Conservation (phyloP, 108 stramenopile species). For the Cylindrotheca closterium region DNA sequence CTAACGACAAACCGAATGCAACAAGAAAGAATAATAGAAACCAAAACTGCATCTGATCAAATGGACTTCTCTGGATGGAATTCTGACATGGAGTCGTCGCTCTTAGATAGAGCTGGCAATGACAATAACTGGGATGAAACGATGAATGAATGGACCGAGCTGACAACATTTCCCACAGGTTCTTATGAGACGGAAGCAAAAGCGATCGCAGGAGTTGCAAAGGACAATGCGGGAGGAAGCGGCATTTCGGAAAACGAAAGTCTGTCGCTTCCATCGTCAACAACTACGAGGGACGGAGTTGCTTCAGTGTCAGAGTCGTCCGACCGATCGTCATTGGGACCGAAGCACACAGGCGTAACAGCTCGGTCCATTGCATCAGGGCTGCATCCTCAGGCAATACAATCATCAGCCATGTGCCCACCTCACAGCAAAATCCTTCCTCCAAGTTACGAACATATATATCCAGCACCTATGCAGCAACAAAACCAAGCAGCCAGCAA, state of each 20-base stretch:
- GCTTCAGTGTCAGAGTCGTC: slow-evolving; percentile 1
- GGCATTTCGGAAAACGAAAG: too few species aligned
- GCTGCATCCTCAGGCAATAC: slow-evolving; percentile 32
- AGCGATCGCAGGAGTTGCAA: too few species aligned
- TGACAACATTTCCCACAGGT: neutral
- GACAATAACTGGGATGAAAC: neutral
- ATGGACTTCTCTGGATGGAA: neutral
- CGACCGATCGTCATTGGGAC: neutral
- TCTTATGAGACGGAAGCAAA: too few species aligned
- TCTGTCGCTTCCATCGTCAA: too few species aligned
- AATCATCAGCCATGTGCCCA: slow-evolving; percentile 31
- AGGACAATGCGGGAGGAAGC: too few species aligned
- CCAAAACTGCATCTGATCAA: neutral
- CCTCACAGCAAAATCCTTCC: slow-evolving; percentile 4
- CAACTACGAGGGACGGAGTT: neutral
- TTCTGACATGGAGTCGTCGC: neutral
- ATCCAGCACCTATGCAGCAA: too few species aligned
- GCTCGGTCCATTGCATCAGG: neutral
- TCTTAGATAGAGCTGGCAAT: neutral
- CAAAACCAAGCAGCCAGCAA: too few species aligned
- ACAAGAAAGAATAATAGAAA: too few species aligned
- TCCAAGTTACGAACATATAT: neutral
- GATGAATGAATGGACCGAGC: neutral
- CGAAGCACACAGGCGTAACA: neutral
- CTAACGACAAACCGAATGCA: too few species aligned